Percentiles rank a stretch among this genome's conserved stretches.
Conservation (phyloP, 345 rosid species). For the Camelina neglecta region DNA sequence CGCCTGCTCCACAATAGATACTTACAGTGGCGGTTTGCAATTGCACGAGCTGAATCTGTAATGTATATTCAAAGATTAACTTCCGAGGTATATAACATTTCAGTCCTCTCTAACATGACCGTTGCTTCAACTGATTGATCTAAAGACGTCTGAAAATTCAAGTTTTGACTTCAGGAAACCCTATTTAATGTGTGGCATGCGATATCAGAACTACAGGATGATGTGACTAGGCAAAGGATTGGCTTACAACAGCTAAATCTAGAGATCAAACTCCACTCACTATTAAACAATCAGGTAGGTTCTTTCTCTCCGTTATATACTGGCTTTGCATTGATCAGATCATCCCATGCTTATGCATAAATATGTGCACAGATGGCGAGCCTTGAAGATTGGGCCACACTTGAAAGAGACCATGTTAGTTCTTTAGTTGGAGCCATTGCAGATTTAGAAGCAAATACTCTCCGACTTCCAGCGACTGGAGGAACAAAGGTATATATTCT, state of each 20-base stretch:
- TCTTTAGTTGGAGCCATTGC: conserved; percentile 81
- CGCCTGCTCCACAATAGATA: conserved; percentile 79
- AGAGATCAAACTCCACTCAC: conserved; percentile 75
- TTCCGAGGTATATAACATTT: conserved; percentile 69
- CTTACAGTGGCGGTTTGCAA: conserved; percentile 93
- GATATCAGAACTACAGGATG: conserved; percentile 66
- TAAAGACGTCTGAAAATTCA: conserved; percentile 21
- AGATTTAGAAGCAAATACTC: conserved; percentile 91
- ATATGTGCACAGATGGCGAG: conserved; percentile 61
- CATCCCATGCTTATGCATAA: conserved; percentile 25
- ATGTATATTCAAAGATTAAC: conserved; percentile 66
- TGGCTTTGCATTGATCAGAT: conserved; percentile 20
- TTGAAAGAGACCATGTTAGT: conserved; percentile 76
- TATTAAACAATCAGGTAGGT: conserved; percentile 73
- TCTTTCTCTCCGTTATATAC: conserved; percentile 32
- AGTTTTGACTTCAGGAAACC: conserved; percentile 62
- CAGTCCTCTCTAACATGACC: not conserved
- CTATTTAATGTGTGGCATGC: conserved; percentile 72
- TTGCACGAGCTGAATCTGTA: conserved; percentile 74
- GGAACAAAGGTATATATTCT: conserved; percentile 74
- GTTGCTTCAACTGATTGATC: conserved; percentile 16
- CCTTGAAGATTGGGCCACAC: conserved; percentile 86
- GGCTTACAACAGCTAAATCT: conserved; percentile 69
- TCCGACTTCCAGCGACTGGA: conserved; percentile 85
- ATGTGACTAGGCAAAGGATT: conserved; percentile 68